phyloP scores from a whole-genome alignment of 768 basidiomycete genomes.

The Leccinellum albellum region DNA sequence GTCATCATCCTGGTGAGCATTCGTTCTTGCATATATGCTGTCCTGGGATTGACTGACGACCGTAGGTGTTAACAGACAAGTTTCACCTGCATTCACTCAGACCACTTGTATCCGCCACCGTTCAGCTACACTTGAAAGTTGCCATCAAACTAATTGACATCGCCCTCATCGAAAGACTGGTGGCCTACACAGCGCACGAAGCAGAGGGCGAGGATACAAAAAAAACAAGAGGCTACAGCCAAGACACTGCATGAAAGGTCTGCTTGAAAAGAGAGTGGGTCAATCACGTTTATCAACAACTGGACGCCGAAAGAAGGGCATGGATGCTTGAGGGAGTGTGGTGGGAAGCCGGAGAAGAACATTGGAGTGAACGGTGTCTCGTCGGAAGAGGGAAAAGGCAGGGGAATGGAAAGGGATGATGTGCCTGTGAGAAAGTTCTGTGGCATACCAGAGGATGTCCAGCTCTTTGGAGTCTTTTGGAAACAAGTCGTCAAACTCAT shows the following conservation, averaged over 20 bases:
- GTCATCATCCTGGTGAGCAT: too few relatives aligned
- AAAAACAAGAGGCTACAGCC: conserved; percentile 95
- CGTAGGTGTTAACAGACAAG: conserved; percentile 94
- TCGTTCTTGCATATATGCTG: too few relatives aligned
- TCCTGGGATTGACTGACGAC: background rate
- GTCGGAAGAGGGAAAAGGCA: conserved; percentile 38
- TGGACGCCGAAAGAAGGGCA: conserved; percentile 16
- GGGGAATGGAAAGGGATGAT: conserved; percentile 56
- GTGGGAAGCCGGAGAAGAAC: conserved; percentile 19
- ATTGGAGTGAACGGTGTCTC: conserved; percentile 18
- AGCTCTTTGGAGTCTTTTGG: conserved; percentile 95
- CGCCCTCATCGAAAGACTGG: conserved; percentile 92
- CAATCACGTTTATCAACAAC: conserved; percentile 46
- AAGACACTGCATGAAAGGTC: too few relatives aligned
- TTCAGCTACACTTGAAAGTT: conserved; percentile 95
- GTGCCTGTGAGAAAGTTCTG: conserved; percentile 75
- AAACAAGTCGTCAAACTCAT: conserved; percentile 93
- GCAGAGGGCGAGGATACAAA: conserved; percentile 96
- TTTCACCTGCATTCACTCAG: conserved; percentile 96
- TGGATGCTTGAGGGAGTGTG: conserved; percentile 25
- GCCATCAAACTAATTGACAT: conserved; percentile 99
- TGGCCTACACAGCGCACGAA: conserved; percentile 93
- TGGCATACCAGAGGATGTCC: conserved; percentile 92
- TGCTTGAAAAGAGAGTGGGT: conserved; percentile 63
- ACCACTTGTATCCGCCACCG: conserved; percentile 95